Evolutionary conservation across 179 eudicot genomes (phyloP).

Genomic region (Gypsophila paniculata): DNA sequence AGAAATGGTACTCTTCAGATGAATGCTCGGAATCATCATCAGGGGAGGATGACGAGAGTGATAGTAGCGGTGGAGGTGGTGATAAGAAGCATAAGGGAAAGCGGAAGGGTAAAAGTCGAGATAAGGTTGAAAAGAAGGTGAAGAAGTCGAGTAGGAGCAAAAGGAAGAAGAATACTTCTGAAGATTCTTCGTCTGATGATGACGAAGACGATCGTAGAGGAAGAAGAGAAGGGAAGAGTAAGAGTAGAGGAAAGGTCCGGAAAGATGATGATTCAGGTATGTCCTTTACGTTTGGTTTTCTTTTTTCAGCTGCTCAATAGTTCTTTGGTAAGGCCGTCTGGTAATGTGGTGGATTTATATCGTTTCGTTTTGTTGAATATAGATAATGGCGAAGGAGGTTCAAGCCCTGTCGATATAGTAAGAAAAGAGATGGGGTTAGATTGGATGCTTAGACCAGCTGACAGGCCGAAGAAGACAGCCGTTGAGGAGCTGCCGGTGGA

Average conservation of each 20-base stretch:
- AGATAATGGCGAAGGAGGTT: constrained; percentile 36
- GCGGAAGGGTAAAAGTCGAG: constrained; percentile 33
- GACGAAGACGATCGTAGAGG: constrained; percentile 33
- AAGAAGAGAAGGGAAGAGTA: constrained; percentile 30
- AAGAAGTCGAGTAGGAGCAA: constrained; percentile 36
- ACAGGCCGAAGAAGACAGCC: constrained; percentile 29
- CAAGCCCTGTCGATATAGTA: constrained; percentile 33
- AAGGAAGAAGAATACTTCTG: constrained; percentile 32
- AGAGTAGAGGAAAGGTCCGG: constrained; percentile 19
- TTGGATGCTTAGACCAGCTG: constrained; percentile 86
- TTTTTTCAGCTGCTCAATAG: neutral
- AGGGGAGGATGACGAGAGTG: constrained; percentile 30
- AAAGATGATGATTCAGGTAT: constrained; percentile 14
- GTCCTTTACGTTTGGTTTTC: constrained; percentile 6
- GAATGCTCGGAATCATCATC: constrained; percentile 42
- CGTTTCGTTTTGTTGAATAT: constrained; percentile 12
- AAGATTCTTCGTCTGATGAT: constrained; percentile 28
- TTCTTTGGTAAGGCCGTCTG: no score
- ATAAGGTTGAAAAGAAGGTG: constrained; percentile 22
- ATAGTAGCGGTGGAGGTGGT: constrained; percentile 24
- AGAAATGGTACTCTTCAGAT: constrained; percentile 83
- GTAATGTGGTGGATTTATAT: constrained; percentile 6
- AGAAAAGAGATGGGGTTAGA: constrained; percentile 87
- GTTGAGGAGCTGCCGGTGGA: constrained; percentile 38
- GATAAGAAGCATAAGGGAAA: constrained; percentile 33